These are phyloP conservation scores for Chrysanthemum seticuspe DNA, from an alignment of 129 eudicot species.

Conservation along the genomic window DNA sequence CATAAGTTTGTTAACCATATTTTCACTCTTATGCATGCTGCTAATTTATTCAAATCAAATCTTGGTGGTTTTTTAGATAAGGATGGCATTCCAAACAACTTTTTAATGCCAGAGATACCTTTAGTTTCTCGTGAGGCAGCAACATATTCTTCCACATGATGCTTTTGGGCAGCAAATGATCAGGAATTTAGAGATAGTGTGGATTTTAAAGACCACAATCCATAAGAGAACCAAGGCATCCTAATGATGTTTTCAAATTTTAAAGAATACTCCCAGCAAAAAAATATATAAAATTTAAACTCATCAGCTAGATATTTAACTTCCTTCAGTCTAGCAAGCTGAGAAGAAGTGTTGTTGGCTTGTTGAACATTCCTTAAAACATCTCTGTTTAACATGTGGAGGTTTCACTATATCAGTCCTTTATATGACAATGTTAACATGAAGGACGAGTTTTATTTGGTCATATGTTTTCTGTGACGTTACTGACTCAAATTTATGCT, in stretches of 20 bases:
- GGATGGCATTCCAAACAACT: too few species aligned
- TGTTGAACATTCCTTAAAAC: slow-evolving; percentile 65
- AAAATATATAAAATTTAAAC: neutral
- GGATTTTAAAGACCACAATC: slow-evolving; percentile 9
- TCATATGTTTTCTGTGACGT: neutral
- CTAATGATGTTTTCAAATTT: slow-evolving; percentile 30
- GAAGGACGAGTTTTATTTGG: neutral
- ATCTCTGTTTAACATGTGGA: slow-evolving; percentile 19
- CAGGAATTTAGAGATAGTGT: too few species aligned
- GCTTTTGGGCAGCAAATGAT: too few species aligned
- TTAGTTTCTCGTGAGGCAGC: too few species aligned
- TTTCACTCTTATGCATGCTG: too few species aligned
- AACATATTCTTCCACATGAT: too few species aligned
- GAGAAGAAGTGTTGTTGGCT: slow-evolving; percentile 47
- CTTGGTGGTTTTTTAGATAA: too few species aligned
- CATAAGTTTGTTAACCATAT: too few species aligned
- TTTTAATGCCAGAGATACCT: too few species aligned
- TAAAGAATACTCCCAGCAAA: slow-evolving; percentile 16
- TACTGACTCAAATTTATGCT: slow-evolving; percentile 11
- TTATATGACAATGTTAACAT: slow-evolving; percentile 7
- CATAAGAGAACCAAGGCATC: slow-evolving; percentile 22
- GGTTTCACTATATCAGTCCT: neutral
- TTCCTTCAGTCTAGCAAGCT: slow-evolving; percentile 25
- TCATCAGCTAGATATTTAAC: slow-evolving; percentile 28
- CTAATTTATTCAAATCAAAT: too few species aligned